Evolutionary conservation across 768 basidiomycete species (phyloP).

Genomic region (Russula lepida): DNA sequence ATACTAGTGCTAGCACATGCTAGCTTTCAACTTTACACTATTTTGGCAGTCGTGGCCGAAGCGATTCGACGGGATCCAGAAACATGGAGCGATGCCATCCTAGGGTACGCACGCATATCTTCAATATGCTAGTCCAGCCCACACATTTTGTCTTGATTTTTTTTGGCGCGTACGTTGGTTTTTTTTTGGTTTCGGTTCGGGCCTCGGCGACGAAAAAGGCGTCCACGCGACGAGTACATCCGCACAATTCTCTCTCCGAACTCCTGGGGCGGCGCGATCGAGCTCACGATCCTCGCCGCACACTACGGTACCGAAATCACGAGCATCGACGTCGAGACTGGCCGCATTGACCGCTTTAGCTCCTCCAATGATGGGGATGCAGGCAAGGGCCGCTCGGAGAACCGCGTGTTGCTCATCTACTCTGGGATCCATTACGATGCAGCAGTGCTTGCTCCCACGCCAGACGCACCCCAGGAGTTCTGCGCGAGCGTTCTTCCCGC

Average conservation of each 20-base stretch:
- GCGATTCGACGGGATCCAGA: constrained; percentile 64
- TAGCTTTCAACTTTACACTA: neutral
- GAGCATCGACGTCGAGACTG: constrained; percentile 87
- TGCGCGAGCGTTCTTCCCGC: constrained; percentile 71
- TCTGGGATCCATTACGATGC: constrained; percentile 98
- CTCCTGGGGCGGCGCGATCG: constrained; percentile 96
- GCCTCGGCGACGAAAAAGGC: constrained; percentile 30
- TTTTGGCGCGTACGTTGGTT: neutral
- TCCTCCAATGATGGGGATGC: constrained; percentile 28
- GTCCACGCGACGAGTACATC: constrained; percentile 62
- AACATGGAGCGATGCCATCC: constrained; percentile 76
- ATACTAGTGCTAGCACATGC: too few species aligned
- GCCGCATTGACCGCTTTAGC: constrained; percentile 73
- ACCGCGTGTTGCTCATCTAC: constrained; percentile 67
- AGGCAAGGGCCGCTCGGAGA: constrained; percentile 26
- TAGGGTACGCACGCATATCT: constrained; percentile 61
- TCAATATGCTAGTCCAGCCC: neutral
- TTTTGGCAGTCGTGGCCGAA: constrained; percentile 63
- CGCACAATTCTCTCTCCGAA: constrained; percentile 67
- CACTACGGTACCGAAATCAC: constrained; percentile 83
- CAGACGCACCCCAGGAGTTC: constrained; percentile 73
- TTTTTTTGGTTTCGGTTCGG: neutral
- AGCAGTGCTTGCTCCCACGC: constrained; percentile 68
- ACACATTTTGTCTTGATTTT: neutral
- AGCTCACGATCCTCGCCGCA: constrained; percentile 74